A percentile compares a stretch with the other conserved stretches of the same genome.
Conservation (phyloP, 768 basidiomycete species). For the Postia placenta region DNA sequence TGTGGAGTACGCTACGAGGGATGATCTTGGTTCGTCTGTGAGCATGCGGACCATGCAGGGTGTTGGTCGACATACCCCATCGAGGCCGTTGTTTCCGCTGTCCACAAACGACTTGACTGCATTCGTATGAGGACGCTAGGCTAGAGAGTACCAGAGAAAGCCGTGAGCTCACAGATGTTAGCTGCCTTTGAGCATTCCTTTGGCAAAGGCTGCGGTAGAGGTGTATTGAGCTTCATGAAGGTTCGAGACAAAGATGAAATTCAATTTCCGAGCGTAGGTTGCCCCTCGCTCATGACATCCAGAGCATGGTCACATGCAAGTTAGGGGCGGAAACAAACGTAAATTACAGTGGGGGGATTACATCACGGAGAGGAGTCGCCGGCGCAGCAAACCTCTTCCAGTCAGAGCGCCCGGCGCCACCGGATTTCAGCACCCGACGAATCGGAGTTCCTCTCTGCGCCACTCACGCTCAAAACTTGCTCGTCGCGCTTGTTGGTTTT, state of each 20-base stretch:
- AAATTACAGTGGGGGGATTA: not conserved
- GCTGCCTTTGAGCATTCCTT: conserved; percentile 87
- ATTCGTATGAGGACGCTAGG: too few relatives aligned
- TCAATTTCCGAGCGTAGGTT: not conserved
- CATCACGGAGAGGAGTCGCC: not conserved
- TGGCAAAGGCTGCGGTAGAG: conserved; percentile 53
- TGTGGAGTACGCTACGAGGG: conserved; percentile 47
- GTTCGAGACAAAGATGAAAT: conserved; percentile 1
- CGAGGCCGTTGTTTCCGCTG: conserved; percentile 73
- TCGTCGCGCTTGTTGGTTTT: not conserved
- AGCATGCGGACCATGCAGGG: not conserved
- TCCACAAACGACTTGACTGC: conserved; percentile 84
- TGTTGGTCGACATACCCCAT: conserved; percentile 47
- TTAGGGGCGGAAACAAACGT: not conserved
- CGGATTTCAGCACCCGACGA: not conserved
- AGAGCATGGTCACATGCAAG: not conserved
- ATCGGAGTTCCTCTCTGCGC: not conserved
- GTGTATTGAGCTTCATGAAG: conserved; percentile 44
- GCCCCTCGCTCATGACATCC: not conserved
- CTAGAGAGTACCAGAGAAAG: not conserved
- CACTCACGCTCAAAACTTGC: not conserved
- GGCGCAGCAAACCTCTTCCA: too few relatives aligned
- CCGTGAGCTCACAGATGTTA: conserved; percentile 63
- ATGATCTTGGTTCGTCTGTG: conserved; percentile 36
- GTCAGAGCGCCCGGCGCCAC: not conserved